These are phyloP conservation scores for Xylaria intraflava DNA, from an alignment of 495 filamentous ascomycete genomes.

Conservation along the genomic window DNA sequence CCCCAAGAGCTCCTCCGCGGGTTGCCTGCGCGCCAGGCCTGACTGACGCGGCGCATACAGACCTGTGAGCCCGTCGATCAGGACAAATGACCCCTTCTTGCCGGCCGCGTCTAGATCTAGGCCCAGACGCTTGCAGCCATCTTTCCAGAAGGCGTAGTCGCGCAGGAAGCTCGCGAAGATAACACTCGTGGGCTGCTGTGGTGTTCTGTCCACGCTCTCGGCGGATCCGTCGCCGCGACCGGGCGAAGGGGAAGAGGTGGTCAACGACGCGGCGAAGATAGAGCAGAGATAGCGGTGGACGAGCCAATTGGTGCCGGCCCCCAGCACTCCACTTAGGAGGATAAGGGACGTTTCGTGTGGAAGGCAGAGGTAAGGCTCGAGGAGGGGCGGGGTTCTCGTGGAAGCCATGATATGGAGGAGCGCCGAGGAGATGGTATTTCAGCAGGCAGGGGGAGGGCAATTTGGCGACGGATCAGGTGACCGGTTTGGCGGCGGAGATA, in stretches of 20 bases:
- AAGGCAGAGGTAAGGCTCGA: constrained; percentile 56
- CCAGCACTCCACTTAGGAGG: constrained; percentile 66
- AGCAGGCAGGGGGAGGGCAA: not conserved
- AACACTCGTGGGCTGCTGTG: constrained; percentile 39
- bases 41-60: constrained; percentile 30
- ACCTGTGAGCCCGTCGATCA: constrained; percentile 64
- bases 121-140: constrained; percentile 56
- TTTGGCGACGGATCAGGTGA: too few relatives aligned
- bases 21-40: not conserved
- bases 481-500: not conserved
- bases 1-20: not conserved
- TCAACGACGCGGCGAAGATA: constrained; percentile 34
- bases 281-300: constrained; percentile 57
- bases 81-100: constrained; percentile 54
- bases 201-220: constrained; percentile 9
- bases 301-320: constrained; percentile 70
- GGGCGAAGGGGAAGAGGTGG: not conserved
- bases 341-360: constrained; percentile 49
- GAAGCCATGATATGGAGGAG: constrained; percentile 22
- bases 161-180: constrained; percentile 76
- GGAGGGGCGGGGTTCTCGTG: constrained; percentile 56
- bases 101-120: constrained; percentile 60
- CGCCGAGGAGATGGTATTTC: not conserved
- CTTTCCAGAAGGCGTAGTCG: constrained; percentile 68
- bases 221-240: not conserved